phyloP scores from a whole-genome alignment of 176 grass and related monocot species.

The Oryza glaberrima region DNA sequence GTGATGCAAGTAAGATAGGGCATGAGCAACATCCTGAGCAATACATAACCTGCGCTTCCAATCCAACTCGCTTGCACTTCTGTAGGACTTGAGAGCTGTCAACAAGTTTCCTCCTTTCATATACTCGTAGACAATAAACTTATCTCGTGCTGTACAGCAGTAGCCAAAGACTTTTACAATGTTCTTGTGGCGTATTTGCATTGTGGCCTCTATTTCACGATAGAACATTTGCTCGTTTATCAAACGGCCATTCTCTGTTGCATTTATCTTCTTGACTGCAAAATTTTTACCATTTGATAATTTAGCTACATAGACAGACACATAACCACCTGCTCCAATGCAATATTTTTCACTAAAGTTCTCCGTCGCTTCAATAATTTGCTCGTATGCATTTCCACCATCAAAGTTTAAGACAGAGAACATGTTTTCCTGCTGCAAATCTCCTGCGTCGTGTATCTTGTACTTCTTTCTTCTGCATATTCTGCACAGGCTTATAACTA shows the following conservation, averaged over 20 bases:
- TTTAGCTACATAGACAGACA: background rate
- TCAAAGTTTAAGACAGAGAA: slow-evolving; percentile 13
- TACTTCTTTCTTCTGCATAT: background rate
- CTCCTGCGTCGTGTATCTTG: background rate
- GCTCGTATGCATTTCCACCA: slow-evolving; percentile 9
- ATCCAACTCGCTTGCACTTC: slow-evolving; percentile 2
- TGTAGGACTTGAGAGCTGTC: background rate
- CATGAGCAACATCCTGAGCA: background rate
- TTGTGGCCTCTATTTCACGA: slow-evolving; percentile 1
- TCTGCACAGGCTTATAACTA: background rate
- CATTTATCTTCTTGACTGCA: background rate
- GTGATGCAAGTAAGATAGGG: slow-evolving; percentile 24
- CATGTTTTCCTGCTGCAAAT: background rate
- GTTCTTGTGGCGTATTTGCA: slow-evolving; percentile 1
- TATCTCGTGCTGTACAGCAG: background rate
- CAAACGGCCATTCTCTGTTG: background rate
- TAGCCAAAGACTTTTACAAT: slow-evolving; percentile 8
- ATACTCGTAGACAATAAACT: slow-evolving; percentile 4
- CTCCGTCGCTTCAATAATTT: slow-evolving; percentile 3
- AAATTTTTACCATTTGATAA: background rate
- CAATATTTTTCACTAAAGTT: slow-evolving; percentile 20
- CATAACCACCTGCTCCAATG: background rate
- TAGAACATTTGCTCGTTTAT: background rate
- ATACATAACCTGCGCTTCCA: background rate
- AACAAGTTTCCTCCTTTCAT: slow-evolving; percentile 16